phyloP scores from a whole-genome alignment of 2,329 filamentous ascomycete genomes.

The Blumeria hordei region DNA sequence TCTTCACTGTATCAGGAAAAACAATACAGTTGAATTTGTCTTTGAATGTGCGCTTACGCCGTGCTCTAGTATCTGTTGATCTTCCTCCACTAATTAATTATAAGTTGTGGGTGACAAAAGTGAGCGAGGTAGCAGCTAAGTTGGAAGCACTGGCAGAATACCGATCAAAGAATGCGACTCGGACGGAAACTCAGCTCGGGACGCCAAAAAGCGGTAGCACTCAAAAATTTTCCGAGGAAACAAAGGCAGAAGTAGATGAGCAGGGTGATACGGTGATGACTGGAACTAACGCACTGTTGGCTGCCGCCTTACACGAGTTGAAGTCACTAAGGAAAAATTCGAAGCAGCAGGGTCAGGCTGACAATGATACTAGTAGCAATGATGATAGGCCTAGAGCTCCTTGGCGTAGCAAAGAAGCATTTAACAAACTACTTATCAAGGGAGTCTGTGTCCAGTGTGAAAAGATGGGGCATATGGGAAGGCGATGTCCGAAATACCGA shows the following conservation, averaged over 20 bases:
- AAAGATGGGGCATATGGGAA: not conserved
- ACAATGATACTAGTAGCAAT: not conserved
- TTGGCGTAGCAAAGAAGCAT: not conserved
- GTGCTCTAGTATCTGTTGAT: not conserved
- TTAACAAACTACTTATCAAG: not conserved
- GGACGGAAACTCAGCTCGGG: not conserved
- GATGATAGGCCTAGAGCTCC: not conserved
- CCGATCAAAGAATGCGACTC: not conserved
- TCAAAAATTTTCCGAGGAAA: not conserved
- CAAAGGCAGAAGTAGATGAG: not conserved
- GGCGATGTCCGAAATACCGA: not conserved
- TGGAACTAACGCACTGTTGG: not conserved
- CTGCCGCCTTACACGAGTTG: not conserved
- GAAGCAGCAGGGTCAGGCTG: not conserved
- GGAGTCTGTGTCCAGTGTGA: not conserved
- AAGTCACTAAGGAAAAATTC: not conserved
- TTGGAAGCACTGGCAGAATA: not conserved
- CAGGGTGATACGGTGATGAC: not conserved
- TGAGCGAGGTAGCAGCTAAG: not conserved
- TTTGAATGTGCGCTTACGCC: not conserved
- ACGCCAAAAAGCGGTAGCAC: not conserved
- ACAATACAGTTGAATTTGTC: not conserved
- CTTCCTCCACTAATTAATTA: not conserved
- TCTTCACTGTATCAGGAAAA: not conserved
- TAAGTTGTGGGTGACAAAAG: not conserved